Evolutionary conservation across 208 protist species (phyloP).

Genomic region (Trypanosoma melophagium): DNA sequence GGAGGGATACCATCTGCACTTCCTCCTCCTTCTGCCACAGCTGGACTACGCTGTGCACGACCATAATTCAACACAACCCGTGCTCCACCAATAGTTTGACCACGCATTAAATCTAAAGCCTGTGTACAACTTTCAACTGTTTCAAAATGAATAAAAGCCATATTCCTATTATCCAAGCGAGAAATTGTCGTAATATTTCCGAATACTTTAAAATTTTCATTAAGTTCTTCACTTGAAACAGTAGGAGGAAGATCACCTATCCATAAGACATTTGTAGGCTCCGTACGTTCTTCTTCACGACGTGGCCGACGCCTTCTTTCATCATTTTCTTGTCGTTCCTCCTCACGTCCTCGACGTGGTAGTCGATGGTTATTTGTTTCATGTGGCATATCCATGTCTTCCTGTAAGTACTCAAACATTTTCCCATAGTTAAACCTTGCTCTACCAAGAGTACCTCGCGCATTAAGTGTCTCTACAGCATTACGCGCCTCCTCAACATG

Average conservation of each 20-base stretch:
- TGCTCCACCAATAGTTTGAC: constrained; percentile 61
- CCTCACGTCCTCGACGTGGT: constrained; percentile 25
- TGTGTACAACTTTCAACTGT: constrained; percentile 80
- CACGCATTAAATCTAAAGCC: constrained; percentile 76
- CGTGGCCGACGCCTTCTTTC: constrained; percentile 45
- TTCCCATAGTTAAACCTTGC: constrained; percentile 86
- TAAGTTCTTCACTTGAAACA: constrained; percentile 66
- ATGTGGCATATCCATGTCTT: constrained; percentile 63
- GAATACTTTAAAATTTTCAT: constrained; percentile 79
- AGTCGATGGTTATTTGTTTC: constrained; percentile 29
- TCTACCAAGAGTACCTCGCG: constrained; percentile 47
- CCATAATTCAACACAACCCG: constrained; percentile 87
- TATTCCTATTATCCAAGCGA: constrained; percentile 59
- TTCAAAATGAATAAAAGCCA: constrained; percentile 87
- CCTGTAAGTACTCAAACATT: constrained; percentile 77
- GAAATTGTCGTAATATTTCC: constrained; percentile 67
- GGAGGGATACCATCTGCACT: constrained; percentile 47
- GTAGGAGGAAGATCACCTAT: constrained; percentile 70
- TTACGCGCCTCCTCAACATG: constrained; percentile 69
- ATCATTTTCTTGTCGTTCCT: constrained; percentile 27
- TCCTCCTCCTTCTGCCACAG: constrained; percentile 8
- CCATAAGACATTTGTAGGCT: constrained; percentile 82
- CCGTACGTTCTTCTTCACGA: constrained; percentile 48
- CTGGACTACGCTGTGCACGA: constrained; percentile 42
- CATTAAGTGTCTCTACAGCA: constrained; percentile 68